Conservation (phyloP, 2,329 filamentous ascomycete species). For the Mycosphaerelloides madeirae region DNA sequence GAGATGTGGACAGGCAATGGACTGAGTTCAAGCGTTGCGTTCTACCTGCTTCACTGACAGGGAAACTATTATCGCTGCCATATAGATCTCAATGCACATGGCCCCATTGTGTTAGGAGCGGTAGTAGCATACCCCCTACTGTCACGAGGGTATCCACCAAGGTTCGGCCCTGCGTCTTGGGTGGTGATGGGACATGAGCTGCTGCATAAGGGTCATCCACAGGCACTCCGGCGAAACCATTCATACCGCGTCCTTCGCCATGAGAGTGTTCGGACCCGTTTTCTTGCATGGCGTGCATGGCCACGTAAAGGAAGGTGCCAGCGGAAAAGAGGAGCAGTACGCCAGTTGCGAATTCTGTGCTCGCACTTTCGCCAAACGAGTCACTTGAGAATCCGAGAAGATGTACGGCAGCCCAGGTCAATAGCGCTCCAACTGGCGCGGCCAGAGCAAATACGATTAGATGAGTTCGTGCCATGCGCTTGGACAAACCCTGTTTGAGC, state of each 20-base stretch:
- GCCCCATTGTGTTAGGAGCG: conserved; percentile 71
- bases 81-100: conserved; percentile 56
- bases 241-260: conserved; percentile 31
- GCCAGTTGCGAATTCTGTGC: conserved; percentile 81
- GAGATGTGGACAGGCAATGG: too few species aligned
- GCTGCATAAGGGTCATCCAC: conserved; percentile 21
- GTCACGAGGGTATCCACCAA: conserved; percentile 59
- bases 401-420: conserved; percentile 75
- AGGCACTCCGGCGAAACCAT: conserved; percentile 23
- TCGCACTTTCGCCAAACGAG: conserved; percentile 50
- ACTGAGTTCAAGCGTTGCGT: too few species aligned
- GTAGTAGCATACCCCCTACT: conserved; percentile 71
- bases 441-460: conserved; percentile 87
- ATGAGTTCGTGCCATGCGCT: conserved; percentile 76
- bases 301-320: conserved; percentile 96
- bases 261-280: conserved; percentile 48
- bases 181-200: conserved; percentile 2
- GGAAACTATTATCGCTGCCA: too few species aligned
- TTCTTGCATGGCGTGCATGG: conserved; percentile 98
- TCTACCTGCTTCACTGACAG: too few species aligned
- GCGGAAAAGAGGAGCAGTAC: conserved; percentile 92
- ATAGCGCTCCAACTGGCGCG: conserved; percentile 77
- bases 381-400: conserved; percentile 61
- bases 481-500: conserved; percentile 84
- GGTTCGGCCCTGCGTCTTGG: conserved; percentile 5